A percentile compares a stretch with the other conserved stretches of the same genome.
These are phyloP conservation scores for Epichloe coenophiala DNA, from an alignment of 2,329 filamentous ascomycete species.

Conservation along the genomic window DNA sequence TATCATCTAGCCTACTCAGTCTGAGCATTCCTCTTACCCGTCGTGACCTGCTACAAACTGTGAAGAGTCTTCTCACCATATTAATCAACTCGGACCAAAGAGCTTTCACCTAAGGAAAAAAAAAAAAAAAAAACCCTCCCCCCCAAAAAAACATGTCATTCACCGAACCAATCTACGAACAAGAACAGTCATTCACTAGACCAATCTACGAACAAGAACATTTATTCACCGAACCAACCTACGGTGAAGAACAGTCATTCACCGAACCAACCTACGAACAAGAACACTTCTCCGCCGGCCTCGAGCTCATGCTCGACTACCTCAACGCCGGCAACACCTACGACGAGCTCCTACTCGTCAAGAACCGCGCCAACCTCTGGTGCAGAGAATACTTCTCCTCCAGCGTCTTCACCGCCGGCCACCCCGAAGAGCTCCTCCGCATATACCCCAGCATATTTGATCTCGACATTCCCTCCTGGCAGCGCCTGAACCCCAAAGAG, in stretches of 20 bases:
- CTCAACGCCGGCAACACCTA: conserved; percentile 13
- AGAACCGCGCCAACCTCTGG: conserved; percentile 1
- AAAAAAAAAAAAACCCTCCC: neutral
- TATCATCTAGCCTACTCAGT: too few species aligned
- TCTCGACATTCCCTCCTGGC: neutral
- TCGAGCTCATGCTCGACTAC: conserved; percentile 14
- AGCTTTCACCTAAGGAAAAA: neutral
- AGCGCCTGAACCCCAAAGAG: neutral
- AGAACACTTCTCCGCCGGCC: neutral
- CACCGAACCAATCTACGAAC: neutral
- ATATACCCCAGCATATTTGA: conserved; percentile 2
- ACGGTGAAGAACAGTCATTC: too few species aligned
- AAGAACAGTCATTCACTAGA: too few species aligned
- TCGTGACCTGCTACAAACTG: too few species aligned
- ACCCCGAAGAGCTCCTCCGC: neutral
- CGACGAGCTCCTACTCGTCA: neutral
- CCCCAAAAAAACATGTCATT: neutral
- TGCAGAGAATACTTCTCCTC: neutral
- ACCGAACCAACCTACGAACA: neutral
- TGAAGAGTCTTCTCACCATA: too few species aligned
- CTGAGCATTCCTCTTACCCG: too few species aligned
- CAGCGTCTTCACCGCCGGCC: neutral
- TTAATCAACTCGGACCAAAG: too few species aligned
- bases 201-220: neutral
- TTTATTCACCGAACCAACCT: too few species aligned